Evolutionary conservation across 768 basidiomycete species (phyloP), one percentile per base, ranked within the genome.

Genomic region (Aureoboletus auriporus): DNA sequence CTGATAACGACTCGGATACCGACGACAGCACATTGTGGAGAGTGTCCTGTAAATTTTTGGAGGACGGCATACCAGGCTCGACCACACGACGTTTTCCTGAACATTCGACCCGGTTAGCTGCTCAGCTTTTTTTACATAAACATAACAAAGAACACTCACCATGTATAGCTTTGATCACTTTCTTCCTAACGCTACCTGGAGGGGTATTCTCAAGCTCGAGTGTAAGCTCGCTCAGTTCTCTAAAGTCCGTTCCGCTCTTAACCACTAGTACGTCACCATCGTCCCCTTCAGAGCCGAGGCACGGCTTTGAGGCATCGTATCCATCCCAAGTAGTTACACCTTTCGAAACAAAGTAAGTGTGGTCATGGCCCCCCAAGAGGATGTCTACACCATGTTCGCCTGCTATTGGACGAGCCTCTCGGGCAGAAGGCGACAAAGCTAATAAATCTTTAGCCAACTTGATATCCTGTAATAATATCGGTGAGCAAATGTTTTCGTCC

Each of bases 221-320:
- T 0, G 67, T 72, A 37, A 93, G 69, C 52, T 89, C 87, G 44
- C 89, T 90, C 30, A 94, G 69, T 53, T 94, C 91, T 31, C 87
- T 79, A 61, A 95, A 95, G 67, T 95, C 91, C 3, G 84, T 88
- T 8, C 93, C 93, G 59, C 89, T 92, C 67, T 94, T 94, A 51
- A 93, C 71, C n/a, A 87, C 73, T 17, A 90, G 70, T 29, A 87
- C 71, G 41, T 88, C 82, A 4, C 87, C 87, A 1, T 77, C 59
- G 56, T 90, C 89, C n/a, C 69, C 71, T 58, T 90, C 86, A 6
- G 82, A 80, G 28, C 87, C 91, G 14, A 85, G 74, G 26, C 78
- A 74, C 4, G 71, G 62, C 37, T 74, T 56, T 5, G 64, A 68
- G 16, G 73, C 59, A 52, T 90, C 78, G 51, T 82, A 84, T 45